Evolutionary conservation across 306 rosid species (phyloP).

Genomic region (Oemleria cerasiformis): DNA sequence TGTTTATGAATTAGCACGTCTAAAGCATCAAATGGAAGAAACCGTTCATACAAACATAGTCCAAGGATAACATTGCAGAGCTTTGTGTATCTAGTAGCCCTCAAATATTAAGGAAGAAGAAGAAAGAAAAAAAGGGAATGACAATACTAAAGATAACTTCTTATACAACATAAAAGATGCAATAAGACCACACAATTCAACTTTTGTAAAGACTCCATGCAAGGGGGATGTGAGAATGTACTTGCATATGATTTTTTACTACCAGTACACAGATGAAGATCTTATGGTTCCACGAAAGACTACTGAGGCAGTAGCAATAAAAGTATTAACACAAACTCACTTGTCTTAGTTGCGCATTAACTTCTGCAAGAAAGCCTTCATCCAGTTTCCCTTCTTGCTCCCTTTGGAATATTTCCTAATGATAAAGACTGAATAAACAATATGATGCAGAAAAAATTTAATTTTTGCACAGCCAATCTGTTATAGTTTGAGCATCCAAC

Average conservation of each 20-base stretch:
- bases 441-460: neutral
- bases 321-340: conserved; percentile 41
- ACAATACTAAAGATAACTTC: conserved; percentile 1
- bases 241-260: neutral
- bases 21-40: neutral
- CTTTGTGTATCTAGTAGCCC: neutral
- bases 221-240: neutral
- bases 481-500: neutral
- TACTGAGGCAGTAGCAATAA: conserved; percentile 11
- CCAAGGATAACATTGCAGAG: neutral
- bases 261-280: neutral
- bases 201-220: neutral
- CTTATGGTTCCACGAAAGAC: conserved; percentile 18
- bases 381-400: conserved; percentile 82
- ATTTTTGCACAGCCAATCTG: neutral
- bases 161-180: neutral
- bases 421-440: conserved; percentile 13
- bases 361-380: conserved; percentile 95
- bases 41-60: neutral
- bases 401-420: conserved; percentile 71
- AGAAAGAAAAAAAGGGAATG: neutral
- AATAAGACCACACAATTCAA: conserved; percentile 1
- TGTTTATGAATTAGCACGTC: conserved; percentile 1
- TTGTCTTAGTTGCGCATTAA: conserved; percentile 86
- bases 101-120: neutral